Conservation (phyloP, 1,284 basidiomycete genomes). For the Trichosporon coremiiforme region DNA sequence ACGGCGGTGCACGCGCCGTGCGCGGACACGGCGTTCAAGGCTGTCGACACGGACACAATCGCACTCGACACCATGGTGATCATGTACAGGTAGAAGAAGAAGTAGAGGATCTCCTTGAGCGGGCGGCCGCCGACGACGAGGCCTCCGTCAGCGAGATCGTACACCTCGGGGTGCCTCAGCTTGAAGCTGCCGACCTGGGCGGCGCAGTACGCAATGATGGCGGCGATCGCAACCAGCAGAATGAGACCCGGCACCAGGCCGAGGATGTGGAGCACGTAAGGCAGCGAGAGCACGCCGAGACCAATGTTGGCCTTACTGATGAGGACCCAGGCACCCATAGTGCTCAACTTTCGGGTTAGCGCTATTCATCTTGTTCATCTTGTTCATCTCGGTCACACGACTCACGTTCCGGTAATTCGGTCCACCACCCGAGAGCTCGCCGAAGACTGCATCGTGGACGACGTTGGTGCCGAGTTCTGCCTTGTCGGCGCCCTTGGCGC, state of each 20-base stretch:
- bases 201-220: conserved; percentile 42
- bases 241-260: conserved; percentile 60
- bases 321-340: conserved; percentile 12
- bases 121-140: conserved; percentile 26
- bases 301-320: conserved; percentile 38
- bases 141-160: conserved; percentile 42
- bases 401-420: conserved; percentile 42
- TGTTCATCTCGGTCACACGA: neutral
- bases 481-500: neutral
- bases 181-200: conserved; percentile 47
- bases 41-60: conserved; percentile 28
- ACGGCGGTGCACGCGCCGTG: conserved; percentile 47
- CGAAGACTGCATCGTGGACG: conserved; percentile 41
- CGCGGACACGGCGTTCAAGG: conserved; percentile 43
- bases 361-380: neutral
- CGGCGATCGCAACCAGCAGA: conserved; percentile 56
- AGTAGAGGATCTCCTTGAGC: conserved; percentile 18
- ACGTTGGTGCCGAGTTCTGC: conserved; percentile 21
- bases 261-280: conserved; percentile 38
- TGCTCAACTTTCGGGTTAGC: neutral
- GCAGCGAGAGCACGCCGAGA: conserved; percentile 41
- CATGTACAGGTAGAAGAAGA: conserved; percentile 23
- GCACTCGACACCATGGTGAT: conserved; percentile 22
- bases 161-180: conserved; percentile 44
- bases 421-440: conserved; percentile 36